These are phyloP conservation scores for Ogataea allantospora DNA, from an alignment of 805 yeast species.

Conservation along the genomic window DNA sequence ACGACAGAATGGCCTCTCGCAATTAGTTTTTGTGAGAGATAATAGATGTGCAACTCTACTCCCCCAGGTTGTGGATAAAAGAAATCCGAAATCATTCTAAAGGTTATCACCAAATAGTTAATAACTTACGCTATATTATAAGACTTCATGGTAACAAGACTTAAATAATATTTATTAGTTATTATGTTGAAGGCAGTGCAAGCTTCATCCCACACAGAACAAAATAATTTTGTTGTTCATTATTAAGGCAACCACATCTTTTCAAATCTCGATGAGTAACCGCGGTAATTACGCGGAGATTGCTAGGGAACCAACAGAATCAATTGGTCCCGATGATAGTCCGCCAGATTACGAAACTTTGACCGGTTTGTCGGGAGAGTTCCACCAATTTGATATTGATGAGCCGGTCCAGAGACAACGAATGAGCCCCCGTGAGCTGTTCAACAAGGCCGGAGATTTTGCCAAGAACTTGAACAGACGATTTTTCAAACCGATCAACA, in stretches of 20 bases:
- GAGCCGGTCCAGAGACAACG: constrained; percentile 26
- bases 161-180: not conserved
- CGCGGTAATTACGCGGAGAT: constrained; percentile 12
- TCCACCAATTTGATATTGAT: constrained; percentile 46
- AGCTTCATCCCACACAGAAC: constrained; percentile 3
- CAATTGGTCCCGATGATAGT: constrained; percentile 8
- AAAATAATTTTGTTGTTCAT: not conserved
- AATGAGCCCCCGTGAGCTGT: constrained; percentile 21
- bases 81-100: constrained; percentile 85
- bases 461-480: constrained; percentile 37
- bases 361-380: constrained; percentile 13
- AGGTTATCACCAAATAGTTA: too few species aligned
- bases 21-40: constrained; percentile 78
- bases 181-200: constrained; percentile 10
- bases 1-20: constrained; percentile 82
- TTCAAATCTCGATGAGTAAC: constrained; percentile 8
- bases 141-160: constrained; percentile 17
- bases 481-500: constrained; percentile 43
- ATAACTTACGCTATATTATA: constrained; percentile 31
- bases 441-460: constrained; percentile 40
- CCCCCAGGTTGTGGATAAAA: constrained; percentile 99
- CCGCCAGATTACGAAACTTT: constrained; percentile 29
- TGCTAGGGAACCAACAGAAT: too few species aligned
- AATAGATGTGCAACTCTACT: constrained; percentile 92
- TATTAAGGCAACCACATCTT: constrained; percentile 1